Evolutionary conservation across 2,329 filamentous ascomycete species (phyloP).

Genomic region (Colletotrichum karsti): DNA sequence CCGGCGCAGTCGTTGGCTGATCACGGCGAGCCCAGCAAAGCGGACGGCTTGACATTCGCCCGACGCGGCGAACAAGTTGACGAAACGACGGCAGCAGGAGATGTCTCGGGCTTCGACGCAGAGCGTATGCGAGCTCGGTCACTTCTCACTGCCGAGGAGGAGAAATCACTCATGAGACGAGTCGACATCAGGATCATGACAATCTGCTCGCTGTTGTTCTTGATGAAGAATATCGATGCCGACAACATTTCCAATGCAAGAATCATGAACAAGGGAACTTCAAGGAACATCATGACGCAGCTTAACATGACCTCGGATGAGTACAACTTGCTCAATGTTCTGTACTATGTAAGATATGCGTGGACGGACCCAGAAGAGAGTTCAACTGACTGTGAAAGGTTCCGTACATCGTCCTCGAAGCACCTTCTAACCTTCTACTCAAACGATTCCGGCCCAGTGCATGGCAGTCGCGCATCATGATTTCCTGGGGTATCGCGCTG

Average conservation of each 20-base stretch:
- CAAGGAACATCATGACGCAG: conserved; percentile 50
- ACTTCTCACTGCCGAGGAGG: conserved; percentile 34
- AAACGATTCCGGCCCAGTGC: conserved; percentile 47
- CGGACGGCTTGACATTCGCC: conserved; percentile 30
- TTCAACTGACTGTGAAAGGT: conserved; percentile 37
- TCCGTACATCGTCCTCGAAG: conserved; percentile 48
- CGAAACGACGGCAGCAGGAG: conserved; percentile 13
- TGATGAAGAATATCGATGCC: conserved; percentile 49
- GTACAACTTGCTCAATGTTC: conserved; percentile 46
- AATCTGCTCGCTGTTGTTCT: conserved; percentile 46
- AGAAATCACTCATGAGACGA: conserved; percentile 34
- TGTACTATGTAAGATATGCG: conserved; percentile 46
- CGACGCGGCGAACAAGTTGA: conserved; percentile 33
- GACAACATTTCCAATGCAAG: conserved; percentile 47
- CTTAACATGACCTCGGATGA: conserved; percentile 47
- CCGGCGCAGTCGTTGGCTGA: not conserved
- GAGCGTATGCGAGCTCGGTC: conserved; percentile 43
- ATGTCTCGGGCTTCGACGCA: conserved; percentile 40
- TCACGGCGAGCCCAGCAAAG: not conserved
- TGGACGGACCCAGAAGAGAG: too few relatives aligned
- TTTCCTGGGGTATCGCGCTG: conserved; percentile 46
- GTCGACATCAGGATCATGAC: conserved; percentile 37
- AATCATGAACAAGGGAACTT: conserved; percentile 52
- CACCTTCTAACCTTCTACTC: conserved; percentile 48
- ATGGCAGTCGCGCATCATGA: conserved; percentile 51